These are phyloP conservation scores for Naganishia kalamii DNA, from an alignment of 768 basidiomycete genomes.

Conservation along the genomic window DNA sequence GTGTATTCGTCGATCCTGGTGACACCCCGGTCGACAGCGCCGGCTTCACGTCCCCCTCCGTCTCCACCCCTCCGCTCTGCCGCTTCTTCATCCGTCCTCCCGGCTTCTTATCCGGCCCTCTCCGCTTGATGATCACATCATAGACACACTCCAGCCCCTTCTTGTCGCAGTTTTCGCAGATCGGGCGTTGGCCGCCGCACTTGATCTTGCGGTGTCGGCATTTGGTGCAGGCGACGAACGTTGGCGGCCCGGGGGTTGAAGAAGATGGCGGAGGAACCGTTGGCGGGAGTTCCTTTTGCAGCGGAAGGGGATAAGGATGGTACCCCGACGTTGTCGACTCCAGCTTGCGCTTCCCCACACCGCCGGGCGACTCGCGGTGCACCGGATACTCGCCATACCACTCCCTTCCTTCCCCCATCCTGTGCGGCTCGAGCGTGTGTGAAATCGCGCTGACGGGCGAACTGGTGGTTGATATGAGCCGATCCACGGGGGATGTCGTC, in stretches of 20 bases:
- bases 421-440: too few species aligned
- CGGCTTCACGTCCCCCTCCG: neutral
- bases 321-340: too few species aligned
- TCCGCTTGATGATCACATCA: constrained; percentile 25
- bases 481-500: too few species aligned
- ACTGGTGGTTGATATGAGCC: too few species aligned
- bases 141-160: constrained; percentile 25
- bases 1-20: neutral
- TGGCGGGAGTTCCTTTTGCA: too few species aligned
- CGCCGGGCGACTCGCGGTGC: too few species aligned
- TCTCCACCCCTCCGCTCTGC: neutral
- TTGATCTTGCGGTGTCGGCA: constrained; percentile 28
- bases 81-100: constrained; percentile 22
- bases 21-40: neutral
- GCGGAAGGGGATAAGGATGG: too few species aligned
- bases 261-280: too few species aligned
- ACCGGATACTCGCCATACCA: too few species aligned
- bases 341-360: too few species aligned
- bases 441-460: too few species aligned
- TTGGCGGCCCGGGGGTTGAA: neutral
- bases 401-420: too few species aligned
- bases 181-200: constrained; percentile 23
- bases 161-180: constrained; percentile 25
- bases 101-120: constrained; percentile 28
- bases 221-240: constrained; percentile 23